Conservation (phyloP, 495 filamentous ascomycete genomes). For the Hyphodiscus hymeniophilus region DNA sequence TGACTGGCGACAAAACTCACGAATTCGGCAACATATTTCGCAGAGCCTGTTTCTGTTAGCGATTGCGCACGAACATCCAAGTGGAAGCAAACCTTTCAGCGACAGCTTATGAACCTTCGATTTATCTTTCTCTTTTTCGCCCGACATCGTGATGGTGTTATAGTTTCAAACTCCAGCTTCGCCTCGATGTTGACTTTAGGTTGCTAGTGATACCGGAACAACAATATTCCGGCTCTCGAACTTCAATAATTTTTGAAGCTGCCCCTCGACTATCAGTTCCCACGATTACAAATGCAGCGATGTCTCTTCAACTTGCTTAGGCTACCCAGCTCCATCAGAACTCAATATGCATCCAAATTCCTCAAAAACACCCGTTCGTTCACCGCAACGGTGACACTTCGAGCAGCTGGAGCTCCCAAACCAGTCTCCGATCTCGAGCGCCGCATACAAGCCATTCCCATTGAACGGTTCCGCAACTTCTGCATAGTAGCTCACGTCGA, state of each 20-base stretch:
- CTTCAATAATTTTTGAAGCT: constrained; percentile 3
- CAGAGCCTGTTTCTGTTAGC: constrained; percentile 35
- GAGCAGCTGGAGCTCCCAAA: constrained; percentile 13
- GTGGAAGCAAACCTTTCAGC: constrained; percentile 56
- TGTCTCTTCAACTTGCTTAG: constrained; percentile 32
- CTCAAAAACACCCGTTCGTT: constrained; percentile 13
- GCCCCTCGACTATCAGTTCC: neutral
- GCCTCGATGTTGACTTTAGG: constrained; percentile 1
- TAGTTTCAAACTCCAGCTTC: neutral
- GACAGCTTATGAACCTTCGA: constrained; percentile 91
- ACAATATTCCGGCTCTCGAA: constrained; percentile 13
- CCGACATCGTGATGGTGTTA: constrained; percentile 16
- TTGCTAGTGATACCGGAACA: constrained; percentile 9
- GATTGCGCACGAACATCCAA: neutral
- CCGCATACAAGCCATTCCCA: constrained; percentile 79
- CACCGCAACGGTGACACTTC: constrained; percentile 13
- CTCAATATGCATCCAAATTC: constrained; percentile 22
- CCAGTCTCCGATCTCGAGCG: constrained; percentile 40
- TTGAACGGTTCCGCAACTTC: constrained; percentile 90
- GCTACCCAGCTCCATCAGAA: constrained; percentile 20
- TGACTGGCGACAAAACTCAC: too few species aligned
- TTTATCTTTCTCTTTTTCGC: constrained; percentile 59
- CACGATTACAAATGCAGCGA: constrained; percentile 39
- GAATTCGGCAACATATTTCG: constrained; percentile 91
- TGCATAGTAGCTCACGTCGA: constrained; percentile 99